Evolutionary conservation across 345 rosid species (phyloP).

Genomic region (Sapria himalayana): DNA sequence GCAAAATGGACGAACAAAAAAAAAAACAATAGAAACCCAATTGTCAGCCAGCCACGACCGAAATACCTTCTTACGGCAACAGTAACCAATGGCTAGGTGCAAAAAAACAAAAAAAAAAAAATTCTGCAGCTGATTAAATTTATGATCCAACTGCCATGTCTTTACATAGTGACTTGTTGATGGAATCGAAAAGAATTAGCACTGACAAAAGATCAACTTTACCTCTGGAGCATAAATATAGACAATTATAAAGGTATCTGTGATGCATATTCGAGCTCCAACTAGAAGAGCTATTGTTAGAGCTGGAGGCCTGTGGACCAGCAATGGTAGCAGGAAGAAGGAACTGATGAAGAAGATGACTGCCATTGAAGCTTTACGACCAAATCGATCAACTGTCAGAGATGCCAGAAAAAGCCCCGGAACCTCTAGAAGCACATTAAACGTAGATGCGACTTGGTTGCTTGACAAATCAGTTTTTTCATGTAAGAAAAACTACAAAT

Average conservation of each 20-base stretch:
- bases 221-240: constrained; percentile 90
- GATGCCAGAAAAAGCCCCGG: constrained; percentile 80
- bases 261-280: constrained; percentile 71
- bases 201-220: constrained; percentile 5
- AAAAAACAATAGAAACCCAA: too few relatives aligned
- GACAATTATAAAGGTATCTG: constrained; percentile 47
- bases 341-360: constrained; percentile 50
- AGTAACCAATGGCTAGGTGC: background rate
- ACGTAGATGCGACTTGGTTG: constrained; percentile 7
- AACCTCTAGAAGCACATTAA: constrained; percentile 28
- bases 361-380: constrained; percentile 73
- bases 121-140: too few relatives aligned
- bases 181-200: background rate
- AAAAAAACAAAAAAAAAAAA: background rate
- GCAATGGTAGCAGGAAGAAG: constrained; percentile 56
- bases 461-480: background rate
- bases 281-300: constrained; percentile 59
- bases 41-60: too few relatives aligned
- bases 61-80: too few relatives aligned
- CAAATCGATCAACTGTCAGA: constrained; percentile 50
- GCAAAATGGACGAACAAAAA: background rate
- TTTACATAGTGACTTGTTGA: background rate
- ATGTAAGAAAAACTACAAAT: background rate
- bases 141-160: too few relatives aligned
- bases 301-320: constrained; percentile 31